Conservation (phyloP, 805 yeast species). For the Hanseniaspora hatyaiensis region DNA sequence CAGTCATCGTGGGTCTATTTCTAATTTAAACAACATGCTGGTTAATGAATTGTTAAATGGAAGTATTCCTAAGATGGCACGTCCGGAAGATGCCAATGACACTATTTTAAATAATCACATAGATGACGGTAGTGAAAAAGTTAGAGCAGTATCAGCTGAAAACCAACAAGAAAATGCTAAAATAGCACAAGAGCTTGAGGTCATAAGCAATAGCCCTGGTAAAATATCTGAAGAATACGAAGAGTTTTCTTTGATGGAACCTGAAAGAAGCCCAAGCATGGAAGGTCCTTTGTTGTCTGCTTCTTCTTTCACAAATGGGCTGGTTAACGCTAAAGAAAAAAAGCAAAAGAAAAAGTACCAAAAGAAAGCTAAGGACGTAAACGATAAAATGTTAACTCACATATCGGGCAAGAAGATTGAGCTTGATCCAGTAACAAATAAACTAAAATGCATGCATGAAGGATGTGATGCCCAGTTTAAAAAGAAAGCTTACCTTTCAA, state of each 20-base stretch:
- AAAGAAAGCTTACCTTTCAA: slow-evolving; percentile 57
- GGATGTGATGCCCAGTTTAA: slow-evolving; percentile 58
- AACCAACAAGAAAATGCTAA: neutral
- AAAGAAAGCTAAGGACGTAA: neutral
- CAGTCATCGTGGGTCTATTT: neutral
- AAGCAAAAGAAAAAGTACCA: neutral
- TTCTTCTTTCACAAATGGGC: no score
- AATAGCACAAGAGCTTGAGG: neutral
- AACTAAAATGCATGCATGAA: slow-evolving; percentile 18
- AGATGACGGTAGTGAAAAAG: neutral
- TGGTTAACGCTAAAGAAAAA: no score
- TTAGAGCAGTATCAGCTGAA: neutral
- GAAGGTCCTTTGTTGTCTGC: no score
- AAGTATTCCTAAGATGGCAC: neutral
- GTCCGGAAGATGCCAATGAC: no score
- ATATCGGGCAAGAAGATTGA: slow-evolving; percentile 12
- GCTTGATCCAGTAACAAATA: slow-evolving; percentile 12
- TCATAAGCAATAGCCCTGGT: neutral
- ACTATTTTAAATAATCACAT: no score
- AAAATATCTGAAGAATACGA: neutral
- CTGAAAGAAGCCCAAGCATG: no score
- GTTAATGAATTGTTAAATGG: slow-evolving; percentile 2
- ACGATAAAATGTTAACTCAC: neutral
- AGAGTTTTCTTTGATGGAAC: no score
- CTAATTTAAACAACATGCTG: neutral